Base-by-base conservation (phyloP, 306 rosid species). In the Arachis stenosperma region DNA sequence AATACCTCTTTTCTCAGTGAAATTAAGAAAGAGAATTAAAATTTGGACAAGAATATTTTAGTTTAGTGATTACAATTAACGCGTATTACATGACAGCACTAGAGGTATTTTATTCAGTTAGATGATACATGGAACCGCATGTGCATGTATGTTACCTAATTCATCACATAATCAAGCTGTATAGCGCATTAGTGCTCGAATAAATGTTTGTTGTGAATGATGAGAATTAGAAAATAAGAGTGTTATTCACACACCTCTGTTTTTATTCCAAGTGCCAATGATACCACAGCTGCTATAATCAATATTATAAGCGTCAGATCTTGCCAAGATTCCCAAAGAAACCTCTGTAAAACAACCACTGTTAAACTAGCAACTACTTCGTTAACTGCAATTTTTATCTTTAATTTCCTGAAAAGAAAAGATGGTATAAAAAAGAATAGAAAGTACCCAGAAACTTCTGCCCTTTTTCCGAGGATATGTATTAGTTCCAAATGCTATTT, bases 301-400 rank as follows among this genome's bases (percentile, higher is more conserved):
- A 94, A 83, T 73, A 94, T 89, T 84, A 94, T 84, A 58, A 94
- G 95, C 55, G 99, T 94, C 44, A 87, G 84, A 84, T 94, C 99
- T 87, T 91, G 96, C 96, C 99, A 94, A 65, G 99, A 87, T 84
- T 94, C 99, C 99, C 99, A 94, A 37, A 91, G 88, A 78, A 94
- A 94, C 81, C 86, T 86, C 97, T 94, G 92, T 74, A 82, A 68
- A 67, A 75, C 71, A 77, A 67, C 58, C 22, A 65, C 29, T 71
- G 54, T 36, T 52, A 30, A 42, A 39, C 55, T 30, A 22, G 41
- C 55, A 81, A 65, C 44, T 10, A 46, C 74, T 52, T 69, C 78
- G 64, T 62, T 11, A 55, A n/a, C 6, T 51, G 40, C 27, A 74
- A 12, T 62, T 66, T 61, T 10, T 10, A 33, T 33, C 37, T 12